Percentiles rank a stretch among this genome's conserved stretches.
Conservation (phyloP, 2,329 filamentous ascomycete species). For the Torrubiellomyces zombiae region DNA sequence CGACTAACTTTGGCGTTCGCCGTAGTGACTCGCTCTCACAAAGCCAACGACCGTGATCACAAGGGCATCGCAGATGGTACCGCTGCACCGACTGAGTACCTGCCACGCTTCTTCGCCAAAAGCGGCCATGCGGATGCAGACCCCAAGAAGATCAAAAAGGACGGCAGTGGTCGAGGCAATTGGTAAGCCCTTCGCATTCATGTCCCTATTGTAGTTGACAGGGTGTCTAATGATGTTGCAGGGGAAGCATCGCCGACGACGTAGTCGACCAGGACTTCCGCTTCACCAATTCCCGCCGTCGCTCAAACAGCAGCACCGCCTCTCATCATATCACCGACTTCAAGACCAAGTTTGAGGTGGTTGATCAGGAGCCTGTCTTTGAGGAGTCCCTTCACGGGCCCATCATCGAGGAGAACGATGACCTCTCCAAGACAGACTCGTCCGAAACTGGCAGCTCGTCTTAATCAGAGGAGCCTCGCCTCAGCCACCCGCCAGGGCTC, state of each 20-base stretch:
- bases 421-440: conserved; percentile 37
- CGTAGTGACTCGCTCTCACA: conserved; percentile 93
- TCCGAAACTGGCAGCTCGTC: conserved; percentile 45
- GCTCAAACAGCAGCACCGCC: conserved; percentile 75
- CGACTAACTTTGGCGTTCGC: conserved; percentile 4
- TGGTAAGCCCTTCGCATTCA: conserved; percentile 46
- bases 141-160: conserved; percentile 93
- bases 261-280: conserved; percentile 71
- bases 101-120: conserved; percentile 91
- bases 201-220: too few species aligned
- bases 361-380: conserved; percentile 81
- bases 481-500: conserved; percentile 5
- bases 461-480: conserved; percentile 24
- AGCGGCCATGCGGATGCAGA: conserved; percentile 63
- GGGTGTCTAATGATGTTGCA: conserved; percentile 26
- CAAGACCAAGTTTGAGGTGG: conserved; percentile 92
- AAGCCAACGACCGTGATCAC: conserved; percentile 87
- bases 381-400: conserved; percentile 72
- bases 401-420: conserved; percentile 33
- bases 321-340: conserved; percentile 57
- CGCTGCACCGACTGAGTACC: conserved; percentile 49
- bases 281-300: conserved; percentile 72
- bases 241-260: conserved; percentile 75
- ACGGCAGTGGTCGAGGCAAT: conserved; percentile 81
- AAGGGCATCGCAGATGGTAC: conserved; percentile 60